A percentile compares a stretch with the other conserved stretches of the same genome.
phyloP scores from a whole-genome alignment of 2,329 filamentous ascomycete genomes.

The Moelleriella libera region DNA sequence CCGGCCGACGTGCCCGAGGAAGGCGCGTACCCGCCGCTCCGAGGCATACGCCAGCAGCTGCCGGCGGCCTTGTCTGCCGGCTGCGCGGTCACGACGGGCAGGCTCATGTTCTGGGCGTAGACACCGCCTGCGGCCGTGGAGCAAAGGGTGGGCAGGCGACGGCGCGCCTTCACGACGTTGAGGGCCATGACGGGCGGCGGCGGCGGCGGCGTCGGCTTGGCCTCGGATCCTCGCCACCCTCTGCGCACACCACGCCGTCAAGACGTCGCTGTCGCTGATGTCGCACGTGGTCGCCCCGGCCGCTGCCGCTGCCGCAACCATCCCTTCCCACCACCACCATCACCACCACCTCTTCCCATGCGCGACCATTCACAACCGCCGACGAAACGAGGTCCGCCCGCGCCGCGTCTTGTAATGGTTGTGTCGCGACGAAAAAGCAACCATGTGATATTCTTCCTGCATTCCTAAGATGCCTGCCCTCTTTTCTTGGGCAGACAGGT shows the following conservation, averaged over 20 bases:
- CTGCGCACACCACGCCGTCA: neutral
- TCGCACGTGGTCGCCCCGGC: too few species aligned
- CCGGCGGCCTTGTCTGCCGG: neutral
- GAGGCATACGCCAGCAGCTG: neutral
- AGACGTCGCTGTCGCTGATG: neutral
- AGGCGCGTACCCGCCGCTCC: neutral
- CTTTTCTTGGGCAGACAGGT: too few species aligned
- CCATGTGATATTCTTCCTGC: too few species aligned
- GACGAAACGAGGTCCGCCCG: neutral
- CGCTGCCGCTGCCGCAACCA: too few species aligned
- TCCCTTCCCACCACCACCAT: too few species aligned
- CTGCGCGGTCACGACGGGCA: neutral
- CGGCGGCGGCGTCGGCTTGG: neutral
- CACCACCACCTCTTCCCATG: too few species aligned
- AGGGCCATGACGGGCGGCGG: neutral
- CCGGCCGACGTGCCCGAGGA: neutral
- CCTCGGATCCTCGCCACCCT: neutral
- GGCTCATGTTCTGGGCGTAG: neutral
- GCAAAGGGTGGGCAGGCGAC: neutral
- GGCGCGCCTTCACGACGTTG: neutral
- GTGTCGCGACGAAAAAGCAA: too few species aligned
- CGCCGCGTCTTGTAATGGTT: neutral
- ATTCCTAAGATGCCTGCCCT: too few species aligned
- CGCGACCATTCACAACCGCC: too few species aligned
- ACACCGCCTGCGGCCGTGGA: neutral